A percentile compares a stretch with the other conserved stretches of the same genome.
Conservation (phyloP, 441 rosid genomes). For the Capsella rubella region DNA sequence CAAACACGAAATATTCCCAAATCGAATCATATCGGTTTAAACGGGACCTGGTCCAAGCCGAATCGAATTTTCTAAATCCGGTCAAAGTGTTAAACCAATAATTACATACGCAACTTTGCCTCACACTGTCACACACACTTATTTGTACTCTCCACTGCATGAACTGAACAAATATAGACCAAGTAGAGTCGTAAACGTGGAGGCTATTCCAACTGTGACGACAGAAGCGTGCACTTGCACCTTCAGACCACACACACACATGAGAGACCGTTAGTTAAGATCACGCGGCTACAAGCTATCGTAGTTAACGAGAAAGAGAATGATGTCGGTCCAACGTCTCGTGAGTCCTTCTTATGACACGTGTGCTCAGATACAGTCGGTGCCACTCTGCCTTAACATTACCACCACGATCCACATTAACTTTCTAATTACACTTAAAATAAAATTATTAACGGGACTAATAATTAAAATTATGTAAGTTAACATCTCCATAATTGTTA, state of each 20-base stretch:
- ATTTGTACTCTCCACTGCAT: too few relatives aligned
- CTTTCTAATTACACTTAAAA: too few relatives aligned
- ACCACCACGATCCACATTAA: conserved; percentile 26
- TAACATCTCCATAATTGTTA: too few relatives aligned
- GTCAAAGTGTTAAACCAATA: background rate
- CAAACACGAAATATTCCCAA: background rate
- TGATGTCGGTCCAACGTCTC: conserved; percentile 38
- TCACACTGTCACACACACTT: too few relatives aligned
- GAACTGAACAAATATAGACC: background rate
- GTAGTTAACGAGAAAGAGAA: conserved; percentile 21
- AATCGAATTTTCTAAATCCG: background rate
- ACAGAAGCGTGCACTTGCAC: conserved; percentile 38
- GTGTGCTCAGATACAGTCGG: background rate
- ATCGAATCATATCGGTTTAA: background rate
- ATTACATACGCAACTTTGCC: background rate
- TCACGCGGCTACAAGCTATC: conserved; percentile 42
- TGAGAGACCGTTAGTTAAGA: conserved; percentile 27
- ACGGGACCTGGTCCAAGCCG: background rate
- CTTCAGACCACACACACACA: conserved; percentile 11
- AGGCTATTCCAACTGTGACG: conserved; percentile 16
- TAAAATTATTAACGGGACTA: too few relatives aligned
- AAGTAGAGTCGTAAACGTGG: conserved; percentile 29
- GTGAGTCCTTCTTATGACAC: conserved; percentile 29
- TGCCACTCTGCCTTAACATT: background rate
- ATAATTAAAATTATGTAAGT: too few relatives aligned